Evolutionary conservation across 2,329 filamentous ascomycete genomes (phyloP), one percentile per base, ranked within the genome.

Genomic region (Shiraia sp.): DNA sequence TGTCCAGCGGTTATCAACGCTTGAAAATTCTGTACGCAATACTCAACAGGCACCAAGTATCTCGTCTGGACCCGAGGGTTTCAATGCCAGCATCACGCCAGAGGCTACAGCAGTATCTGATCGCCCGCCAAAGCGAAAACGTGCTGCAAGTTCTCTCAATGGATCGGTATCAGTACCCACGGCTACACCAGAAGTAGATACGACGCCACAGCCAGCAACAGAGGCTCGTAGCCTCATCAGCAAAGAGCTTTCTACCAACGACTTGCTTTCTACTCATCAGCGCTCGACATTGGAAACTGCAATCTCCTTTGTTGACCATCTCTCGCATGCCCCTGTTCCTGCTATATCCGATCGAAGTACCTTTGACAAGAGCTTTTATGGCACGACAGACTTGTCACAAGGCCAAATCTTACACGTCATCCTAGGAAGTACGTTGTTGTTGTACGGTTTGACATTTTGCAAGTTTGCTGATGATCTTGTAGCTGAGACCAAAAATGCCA

Each of bases 251-350:
- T 62, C 56, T 6, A 52, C 45, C 13, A 65, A 63, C 35, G 55
- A 50, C 15, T 25, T 53, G 3, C 52, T 64, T 7, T 61, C 57
- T 4, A 29, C 32, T 6, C 52, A 64, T 40, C 61, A 66, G 36
- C 54, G 57, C 19, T 55, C 38, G n/a, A 56, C 61, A n/a, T 53
- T 66, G 14, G 57, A 66, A 34, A 60, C 51, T 0, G 63, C 61
- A 4, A 56, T 65, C 9, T 53, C 58, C 0, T 63, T 66, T 26
- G 59, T 65, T 14, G 63, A 65, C 32, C 57, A 64, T 13, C 28
- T 66, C 8, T 59, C 60, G 0, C 54, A 57, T 17, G 52, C 52
- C 6, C 55, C 57, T 12, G 51, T 48, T 2, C 52, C 59, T 6
- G 40, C 44, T 4, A 50, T 50, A 35, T 54, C 42, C 13, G 59